Evolutionary conservation across 2,329 filamentous ascomycete genomes (phyloP).

Genomic region (Boeremia lycopersici): DNA sequence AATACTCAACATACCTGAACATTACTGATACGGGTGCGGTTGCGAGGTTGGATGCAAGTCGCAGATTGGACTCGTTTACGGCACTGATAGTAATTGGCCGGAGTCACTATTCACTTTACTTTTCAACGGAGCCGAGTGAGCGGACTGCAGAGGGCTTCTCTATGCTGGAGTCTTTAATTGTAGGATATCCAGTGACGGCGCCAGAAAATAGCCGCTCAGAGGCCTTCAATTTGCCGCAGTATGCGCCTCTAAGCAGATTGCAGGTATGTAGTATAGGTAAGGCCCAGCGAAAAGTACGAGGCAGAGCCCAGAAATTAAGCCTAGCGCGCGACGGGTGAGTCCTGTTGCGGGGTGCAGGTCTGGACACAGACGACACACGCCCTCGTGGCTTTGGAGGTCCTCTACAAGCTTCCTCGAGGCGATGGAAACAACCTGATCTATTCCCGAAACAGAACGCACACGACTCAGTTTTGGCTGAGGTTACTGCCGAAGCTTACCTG

Average conservation of each 20-base stretch:
- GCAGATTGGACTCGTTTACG: no score
- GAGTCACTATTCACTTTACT: no score
- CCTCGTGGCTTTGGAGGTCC: background rate
- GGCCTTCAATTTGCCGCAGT: no score
- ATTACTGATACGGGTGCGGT: no score
- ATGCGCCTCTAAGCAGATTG: background rate
- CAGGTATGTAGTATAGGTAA: background rate
- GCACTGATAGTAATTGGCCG: no score
- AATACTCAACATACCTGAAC: no score
- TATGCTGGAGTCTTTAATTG: no score
- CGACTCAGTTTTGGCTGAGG: background rate
- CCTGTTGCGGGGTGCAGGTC: background rate
- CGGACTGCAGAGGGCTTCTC: no score
- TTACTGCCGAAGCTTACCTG: background rate
- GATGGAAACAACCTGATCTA: background rate
- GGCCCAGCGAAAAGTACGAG: background rate
- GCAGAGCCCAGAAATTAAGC: background rate
- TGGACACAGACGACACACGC: background rate
- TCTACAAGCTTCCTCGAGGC: background rate
- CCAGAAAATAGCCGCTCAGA: no score
- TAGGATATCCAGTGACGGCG: no score
- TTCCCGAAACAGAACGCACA: background rate
- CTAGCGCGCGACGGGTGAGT: background rate
- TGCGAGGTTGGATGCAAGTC: no score
- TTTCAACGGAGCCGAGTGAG: no score